Conservation (phyloP, 495 filamentous ascomycete species). For the Penicillium flavigenum region DNA sequence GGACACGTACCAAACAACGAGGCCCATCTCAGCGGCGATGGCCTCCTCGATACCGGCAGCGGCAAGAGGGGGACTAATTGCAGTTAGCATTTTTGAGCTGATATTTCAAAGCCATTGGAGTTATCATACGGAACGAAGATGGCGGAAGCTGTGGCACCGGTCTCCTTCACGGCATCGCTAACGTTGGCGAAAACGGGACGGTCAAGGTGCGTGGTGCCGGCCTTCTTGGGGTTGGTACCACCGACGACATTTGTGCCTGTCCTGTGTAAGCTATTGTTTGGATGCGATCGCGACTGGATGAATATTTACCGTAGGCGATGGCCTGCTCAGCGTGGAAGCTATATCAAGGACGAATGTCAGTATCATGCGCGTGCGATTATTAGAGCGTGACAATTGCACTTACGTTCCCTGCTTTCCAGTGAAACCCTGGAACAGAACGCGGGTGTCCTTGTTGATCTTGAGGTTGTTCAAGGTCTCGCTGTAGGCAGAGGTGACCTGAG, state of each 20-base stretch:
- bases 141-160: slow-evolving; percentile 85
- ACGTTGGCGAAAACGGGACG: slow-evolving; percentile 93
- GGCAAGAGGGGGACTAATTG: slow-evolving; percentile 75
- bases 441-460: slow-evolving; percentile 86
- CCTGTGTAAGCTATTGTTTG: slow-evolving; percentile 35
- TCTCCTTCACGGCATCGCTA: slow-evolving; percentile 83
- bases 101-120: slow-evolving; percentile 1
- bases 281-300: slow-evolving; percentile 19
- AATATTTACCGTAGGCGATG: slow-evolving; percentile 84
- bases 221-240: slow-evolving; percentile 98
- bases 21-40: slow-evolving; percentile 83
- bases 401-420: slow-evolving; percentile 99
- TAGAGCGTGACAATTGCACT: slow-evolving; percentile 38
- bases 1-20: slow-evolving; percentile 76
- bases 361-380: slow-evolving; percentile 16
- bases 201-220: slow-evolving; percentile 82
- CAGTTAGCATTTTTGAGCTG: slow-evolving; percentile 17
- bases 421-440: slow-evolving; percentile 96
- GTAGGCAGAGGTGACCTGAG: slow-evolving; percentile 68
- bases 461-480: slow-evolving; percentile 84
- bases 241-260: slow-evolving; percentile 95
- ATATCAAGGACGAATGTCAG: slow-evolving; percentile 44
- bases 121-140: slow-evolving; percentile 90
- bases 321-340: slow-evolving; percentile 98
- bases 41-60: slow-evolving; percentile 97